These are phyloP conservation scores for Megacollybia platyphylla DNA, from an alignment of 1,284 basidiomycete genomes.

Conservation along the genomic window DNA sequence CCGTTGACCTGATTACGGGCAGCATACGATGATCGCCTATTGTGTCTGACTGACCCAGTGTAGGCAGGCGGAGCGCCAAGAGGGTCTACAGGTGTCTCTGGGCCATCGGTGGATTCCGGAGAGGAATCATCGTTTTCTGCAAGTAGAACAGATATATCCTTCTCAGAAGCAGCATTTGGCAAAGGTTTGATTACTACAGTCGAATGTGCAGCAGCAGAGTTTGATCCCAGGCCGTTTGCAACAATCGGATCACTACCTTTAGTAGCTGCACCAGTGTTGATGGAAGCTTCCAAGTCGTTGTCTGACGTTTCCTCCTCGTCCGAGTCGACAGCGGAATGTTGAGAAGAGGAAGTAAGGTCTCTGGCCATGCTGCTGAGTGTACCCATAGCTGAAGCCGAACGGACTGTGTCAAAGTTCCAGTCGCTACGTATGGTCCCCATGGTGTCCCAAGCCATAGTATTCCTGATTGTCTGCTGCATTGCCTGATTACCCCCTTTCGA, in stretches of 20 bases:
- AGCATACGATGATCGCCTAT: slow-evolving; percentile 60
- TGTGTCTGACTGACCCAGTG: slow-evolving; percentile 36
- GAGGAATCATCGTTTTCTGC: slow-evolving; percentile 18
- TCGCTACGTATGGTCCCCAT: slow-evolving; percentile 72
- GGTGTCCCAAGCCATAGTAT: slow-evolving; percentile 49
- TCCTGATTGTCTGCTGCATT: slow-evolving; percentile 42
- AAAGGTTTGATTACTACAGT: slow-evolving; percentile 53
- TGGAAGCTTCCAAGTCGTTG: slow-evolving; percentile 34
- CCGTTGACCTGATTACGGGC: slow-evolving; percentile 47
- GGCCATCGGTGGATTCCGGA: slow-evolving; percentile 23
- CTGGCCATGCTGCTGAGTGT: slow-evolving; percentile 56
- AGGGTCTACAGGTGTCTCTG: slow-evolving; percentile 17
- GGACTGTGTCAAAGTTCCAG: slow-evolving; percentile 91
- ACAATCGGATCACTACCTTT: slow-evolving; percentile 46
- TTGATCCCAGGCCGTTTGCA: slow-evolving; percentile 32
- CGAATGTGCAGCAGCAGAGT: slow-evolving; percentile 45
- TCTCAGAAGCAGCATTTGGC: slow-evolving; percentile 18
- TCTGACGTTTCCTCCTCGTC: slow-evolving; percentile 23
- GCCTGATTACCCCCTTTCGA: slow-evolving; percentile 33
- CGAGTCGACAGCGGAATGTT: slow-evolving; percentile 38
- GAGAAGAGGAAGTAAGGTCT: slow-evolving; percentile 40
- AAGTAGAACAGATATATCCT: slow-evolving; percentile 28
- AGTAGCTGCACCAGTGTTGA: slow-evolving; percentile 45
- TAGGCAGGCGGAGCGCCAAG: slow-evolving; percentile 46
- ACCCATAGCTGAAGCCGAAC: slow-evolving; percentile 57